Evolutionary conservation across 108 stramenopile species (phyloP), one percentile per base, ranked within the genome.

Genomic region (Stephanodiscus triporus): DNA sequence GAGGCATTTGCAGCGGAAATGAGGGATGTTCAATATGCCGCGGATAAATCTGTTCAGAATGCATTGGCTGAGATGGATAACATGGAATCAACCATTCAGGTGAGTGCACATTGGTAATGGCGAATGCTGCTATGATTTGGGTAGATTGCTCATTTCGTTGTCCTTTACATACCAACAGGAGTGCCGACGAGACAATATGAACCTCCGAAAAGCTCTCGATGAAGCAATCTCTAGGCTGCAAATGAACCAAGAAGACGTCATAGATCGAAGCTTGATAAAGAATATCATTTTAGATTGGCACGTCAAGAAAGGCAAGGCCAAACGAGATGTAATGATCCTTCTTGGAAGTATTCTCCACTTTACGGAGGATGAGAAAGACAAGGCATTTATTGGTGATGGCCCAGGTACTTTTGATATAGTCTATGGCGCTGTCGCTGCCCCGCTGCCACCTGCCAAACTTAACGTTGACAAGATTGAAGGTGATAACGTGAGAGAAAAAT

Each of bases 281-380:
- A 96, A 93, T 66, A 87, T 96, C 26, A 88, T 96, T 27, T 78
- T 96, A 45, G 95, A 96, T 75, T 96, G 95, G 95, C 86, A 89
- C 47, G 66, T 69, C 6, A 86, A 85, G 80, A 81, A 88, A 59
- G 84, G 82, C 40, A 90, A 89, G 57, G 83, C 70, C 8, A 89
- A 90, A 66, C 76, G 94, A 64, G 86, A 93, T 74, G 91, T 96
- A 9, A 75, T 96, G 76, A 68, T 89, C 69, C 50, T 96, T 43
- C 87, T 96, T 84, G 91, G 92, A 0, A 93, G 88, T 71, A 66
- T 96, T 17, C 79, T 96, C 9, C 89, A 93, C 58, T 96, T 96
- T 63, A 88, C 90, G 0, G 91, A 93, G 53, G 92, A 92, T 63
- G 95, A 96, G 75, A 93, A 91, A 63, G 86, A 87, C 17, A 86